Evolutionary conservation across 192 early-diverging fungal genomes (phyloP), one percentile per base, ranked within the genome.

Genomic region (Martensiomyces pterosporus): DNA sequence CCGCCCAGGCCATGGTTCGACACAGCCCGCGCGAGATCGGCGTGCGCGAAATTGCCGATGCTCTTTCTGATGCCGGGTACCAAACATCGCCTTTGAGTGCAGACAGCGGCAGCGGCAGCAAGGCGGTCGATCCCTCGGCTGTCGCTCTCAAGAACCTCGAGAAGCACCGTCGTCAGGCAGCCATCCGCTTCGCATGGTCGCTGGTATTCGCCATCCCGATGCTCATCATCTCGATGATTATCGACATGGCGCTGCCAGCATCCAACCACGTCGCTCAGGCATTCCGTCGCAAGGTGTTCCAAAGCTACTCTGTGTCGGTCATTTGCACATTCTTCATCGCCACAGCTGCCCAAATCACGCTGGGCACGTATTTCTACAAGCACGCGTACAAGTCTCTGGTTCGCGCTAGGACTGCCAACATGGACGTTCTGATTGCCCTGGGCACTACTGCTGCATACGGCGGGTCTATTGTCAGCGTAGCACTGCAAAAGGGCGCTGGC

Each of bases 361-460:
- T 97, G 19, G 96, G 93, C 0, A 34, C 59, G 21, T 76, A 84
- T 22, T 98, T 98, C 61, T 88, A 92, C 52, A 58, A 49, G 26
- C 69, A 85, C 14, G 86, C 92, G 1, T 94, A 78, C 65, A 87
- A 87, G 52, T 83, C 92, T 16, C 52, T 95, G 9, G 46, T 64
- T 24, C 84, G 93, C 32, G 80, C 71, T n/a, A 62, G 80, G 15
- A 81, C 82, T 2, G 89, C 92, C 42, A 97, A 88, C 29, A 99
- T 99, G 96, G 96, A 99, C 47, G 88, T 95, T 13, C 76, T 99
- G 5, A 80, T 99, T 17, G 76, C 83, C 1, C 64, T 99, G 23
- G 90, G 92, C 4, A 99, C 96, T 0, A 65, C 89, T 3, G 79
- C 86, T 0, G 91, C 93, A 0, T 97, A 90, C 52, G 39, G 74